A percentile compares a stretch with the other conserved stretches of the same genome.
Evolutionary conservation across 768 basidiomycete genomes (phyloP).

Genomic region (Russula ochroleuca): DNA sequence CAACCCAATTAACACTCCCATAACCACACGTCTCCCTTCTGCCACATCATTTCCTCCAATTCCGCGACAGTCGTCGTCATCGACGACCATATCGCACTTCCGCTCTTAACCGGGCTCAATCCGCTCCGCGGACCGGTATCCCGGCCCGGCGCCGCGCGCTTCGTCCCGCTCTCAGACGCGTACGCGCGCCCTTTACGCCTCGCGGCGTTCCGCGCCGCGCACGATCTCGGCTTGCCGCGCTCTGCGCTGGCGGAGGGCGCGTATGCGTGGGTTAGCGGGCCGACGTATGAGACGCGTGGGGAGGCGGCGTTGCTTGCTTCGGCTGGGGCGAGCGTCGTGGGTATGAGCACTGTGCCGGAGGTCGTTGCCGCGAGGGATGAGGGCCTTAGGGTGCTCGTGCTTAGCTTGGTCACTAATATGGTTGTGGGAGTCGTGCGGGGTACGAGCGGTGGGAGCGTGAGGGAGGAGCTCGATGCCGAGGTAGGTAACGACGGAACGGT

Average conservation of each 20-base stretch:
- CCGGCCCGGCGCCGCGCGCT: constrained; percentile 60
- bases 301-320: constrained; percentile 73
- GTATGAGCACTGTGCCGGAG: constrained; percentile 92
- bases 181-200: constrained; percentile 72
- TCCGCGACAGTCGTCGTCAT: constrained; percentile 66
- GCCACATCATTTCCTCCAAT: neutral
- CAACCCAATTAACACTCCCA: neutral
- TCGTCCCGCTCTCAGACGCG: constrained; percentile 80
- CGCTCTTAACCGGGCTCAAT: constrained; percentile 72
- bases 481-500: constrained; percentile 34
- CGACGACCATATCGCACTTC: constrained; percentile 80
- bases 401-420: constrained; percentile 82
- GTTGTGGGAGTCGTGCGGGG: constrained; percentile 61
- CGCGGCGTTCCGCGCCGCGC: constrained; percentile 65
- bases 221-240: constrained; percentile 50
- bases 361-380: constrained; percentile 76
- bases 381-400: constrained; percentile 67
- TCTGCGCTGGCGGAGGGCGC: constrained; percentile 71
- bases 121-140: constrained; percentile 70
- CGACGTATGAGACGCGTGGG: constrained; percentile 85
- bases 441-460: constrained; percentile 38
- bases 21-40: neutral
- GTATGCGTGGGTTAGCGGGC: constrained; percentile 89
- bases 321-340: constrained; percentile 85
- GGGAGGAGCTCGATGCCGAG: constrained; percentile 46